Percentiles rank a stretch among this genome's conserved stretches.
These are phyloP conservation scores for Apiosordaria backusii DNA, from an alignment of 495 filamentous ascomycete species.

Conservation along the genomic window DNA sequence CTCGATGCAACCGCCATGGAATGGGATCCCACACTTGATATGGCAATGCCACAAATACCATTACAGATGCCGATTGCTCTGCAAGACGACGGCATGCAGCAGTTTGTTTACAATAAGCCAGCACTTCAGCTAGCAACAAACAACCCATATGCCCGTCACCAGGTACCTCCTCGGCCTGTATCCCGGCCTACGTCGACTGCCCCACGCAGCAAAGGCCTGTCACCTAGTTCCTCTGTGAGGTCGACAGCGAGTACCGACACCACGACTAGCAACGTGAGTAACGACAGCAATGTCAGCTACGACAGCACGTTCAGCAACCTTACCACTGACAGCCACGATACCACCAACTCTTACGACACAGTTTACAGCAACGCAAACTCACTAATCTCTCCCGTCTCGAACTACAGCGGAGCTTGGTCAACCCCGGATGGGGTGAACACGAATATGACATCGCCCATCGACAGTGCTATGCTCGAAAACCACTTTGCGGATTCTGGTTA, in stretches of 20 bases:
- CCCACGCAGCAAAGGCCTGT: conserved; percentile 32
- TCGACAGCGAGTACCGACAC: conserved; percentile 28
- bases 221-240: conserved; percentile 40
- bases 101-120: conserved; percentile 15
- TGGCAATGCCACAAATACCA: conserved; percentile 6
- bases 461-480: conserved; percentile 23
- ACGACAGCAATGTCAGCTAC: neutral
- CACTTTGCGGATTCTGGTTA: conserved; percentile 22
- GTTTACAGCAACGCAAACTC: conserved; percentile 34
- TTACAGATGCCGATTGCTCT: neutral
- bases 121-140: conserved; percentile 31
- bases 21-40: conserved; percentile 21
- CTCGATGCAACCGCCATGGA: conserved; percentile 33
- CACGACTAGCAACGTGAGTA: conserved; percentile 23
- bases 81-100: conserved; percentile 13
- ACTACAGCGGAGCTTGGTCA: conserved; percentile 36
- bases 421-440: conserved; percentile 31
- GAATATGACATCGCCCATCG: conserved; percentile 31
- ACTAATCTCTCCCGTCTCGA: conserved; percentile 34
- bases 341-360: conserved; percentile 12
- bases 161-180: conserved; percentile 19
- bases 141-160: conserved; percentile 26
- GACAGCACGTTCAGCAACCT: conserved; percentile 5
- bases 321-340: conserved; percentile 29
- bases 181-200: conserved; percentile 15